Base-by-base conservation (phyloP, 2,329 filamentous ascomycete genomes). In the Trichoderma guizhouense region DNA sequence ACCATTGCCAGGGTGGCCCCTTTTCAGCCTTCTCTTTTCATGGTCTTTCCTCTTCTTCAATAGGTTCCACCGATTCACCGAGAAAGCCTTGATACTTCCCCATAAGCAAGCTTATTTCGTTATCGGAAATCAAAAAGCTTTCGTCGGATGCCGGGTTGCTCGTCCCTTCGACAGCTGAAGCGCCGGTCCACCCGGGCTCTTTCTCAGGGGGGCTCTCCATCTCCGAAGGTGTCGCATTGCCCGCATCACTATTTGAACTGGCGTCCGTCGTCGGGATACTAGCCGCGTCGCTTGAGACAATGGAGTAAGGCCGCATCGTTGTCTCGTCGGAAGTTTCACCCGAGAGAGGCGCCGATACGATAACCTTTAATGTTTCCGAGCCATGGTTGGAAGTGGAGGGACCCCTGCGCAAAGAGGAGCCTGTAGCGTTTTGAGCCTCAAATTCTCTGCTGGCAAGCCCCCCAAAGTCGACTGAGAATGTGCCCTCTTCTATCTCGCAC, bases 31-130 rank as follows among this genome's bases (percentile, higher is more conserved):
- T 47, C 7, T 75, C 26, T 77, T 75, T 67, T 76, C 76, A 43
- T 24, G 47, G n/a, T 79, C 80, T 69, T 51, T 79, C 80, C 71
- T 83, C 81, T 74, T 83, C 81, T 55, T 82, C 80, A 66, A 83
- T 83, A 32, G 80, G 76, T 53, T 78, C 78, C 14, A 78, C 78
- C 36, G 81, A 75, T 60, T 81, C 78, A 39, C 79, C 78, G 75
- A 78, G 78, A 53, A 80, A 78, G 51, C 80, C 75, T 67, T 80
- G 77, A 71, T 81, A 79, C 32, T 77, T 76, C 73, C 81, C 81
- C 72, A 83, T 79, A 66, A 82, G 79, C 55, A 83, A 73, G 9
- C 77, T 79, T 53, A 76, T 77, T n/a, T 83, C 81, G 32, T 73
- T 74, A 43, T 82, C 79, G 11, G 73, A 72, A 70, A 76, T 80